phyloP scores from a whole-genome alignment of 257 asterid species.

The Rhazya stricta region DNA sequence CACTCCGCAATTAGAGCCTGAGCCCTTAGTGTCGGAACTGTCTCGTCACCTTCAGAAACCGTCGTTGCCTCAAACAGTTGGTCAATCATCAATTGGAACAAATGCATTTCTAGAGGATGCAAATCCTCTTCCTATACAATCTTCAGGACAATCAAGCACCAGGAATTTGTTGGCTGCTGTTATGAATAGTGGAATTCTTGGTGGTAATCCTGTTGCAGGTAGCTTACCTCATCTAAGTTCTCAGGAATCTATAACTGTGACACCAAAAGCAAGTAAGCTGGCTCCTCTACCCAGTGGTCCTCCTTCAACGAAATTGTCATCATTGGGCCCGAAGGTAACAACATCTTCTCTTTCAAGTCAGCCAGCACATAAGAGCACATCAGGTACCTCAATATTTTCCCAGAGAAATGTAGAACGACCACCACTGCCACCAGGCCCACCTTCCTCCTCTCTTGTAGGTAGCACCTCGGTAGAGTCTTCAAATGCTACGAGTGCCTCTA shows the following conservation, averaged over 20 bases:
- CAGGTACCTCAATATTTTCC: slow-evolving; percentile 24
- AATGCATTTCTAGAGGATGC: slow-evolving; percentile 46
- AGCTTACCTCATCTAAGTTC: slow-evolving; percentile 26
- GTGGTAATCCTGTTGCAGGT: slow-evolving; percentile 28
- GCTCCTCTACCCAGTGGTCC: slow-evolving; percentile 29
- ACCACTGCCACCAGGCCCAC: slow-evolving; percentile 24
- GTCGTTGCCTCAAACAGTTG: slow-evolving; percentile 26
- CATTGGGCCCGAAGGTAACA: slow-evolving; percentile 9
- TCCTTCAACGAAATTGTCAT: slow-evolving; percentile 17
- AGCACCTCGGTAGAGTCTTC: slow-evolving; percentile 32
- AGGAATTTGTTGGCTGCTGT: slow-evolving; percentile 52
- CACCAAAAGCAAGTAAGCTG: slow-evolving; percentile 25
- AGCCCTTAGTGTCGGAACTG: slow-evolving; percentile 28
- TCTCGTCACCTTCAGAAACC: slow-evolving; percentile 10
- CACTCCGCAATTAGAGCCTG: slow-evolving; percentile 32
- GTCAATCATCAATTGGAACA: slow-evolving; percentile 27
- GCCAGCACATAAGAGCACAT: slow-evolving; percentile 23
- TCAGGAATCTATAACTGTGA: slow-evolving; percentile 29
- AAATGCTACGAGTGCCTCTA: slow-evolving; percentile 38
- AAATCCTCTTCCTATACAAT: slow-evolving; percentile 31
- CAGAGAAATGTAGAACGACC: slow-evolving; percentile 35
- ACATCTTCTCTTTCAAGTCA: slow-evolving; percentile 14
- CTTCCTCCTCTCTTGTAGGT: slow-evolving; percentile 29
- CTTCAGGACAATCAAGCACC: slow-evolving; percentile 52
- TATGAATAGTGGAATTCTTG: slow-evolving; percentile 45